Base-by-base conservation (phyloP, 208 protist species). In the Leishmania guyanensis region DNA sequence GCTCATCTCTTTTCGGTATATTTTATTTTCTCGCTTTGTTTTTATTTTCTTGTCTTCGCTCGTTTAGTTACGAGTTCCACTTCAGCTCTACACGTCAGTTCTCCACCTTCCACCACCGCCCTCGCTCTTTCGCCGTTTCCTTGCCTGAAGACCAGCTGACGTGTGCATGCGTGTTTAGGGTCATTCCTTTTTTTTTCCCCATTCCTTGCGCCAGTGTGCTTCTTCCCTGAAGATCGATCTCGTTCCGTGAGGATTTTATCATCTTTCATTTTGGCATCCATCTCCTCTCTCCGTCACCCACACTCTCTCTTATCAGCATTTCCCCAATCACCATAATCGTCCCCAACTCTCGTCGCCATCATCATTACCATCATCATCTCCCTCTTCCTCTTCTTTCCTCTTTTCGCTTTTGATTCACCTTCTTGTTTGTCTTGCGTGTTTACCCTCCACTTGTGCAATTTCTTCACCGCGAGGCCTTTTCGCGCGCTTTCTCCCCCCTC, bases 241-340 rank as follows among this genome's bases (percentile, higher is more conserved):
- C 26, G 43, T n/a, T 79, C 51, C 36, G 53, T 83, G 60, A 65
- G 60, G 60, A n/a, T n/a, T 65, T 65, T n/a, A 12, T 65, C n/a
- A 78, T 83, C 72, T 78, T 83, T 78, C 73, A 16, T 64, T 83
- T 78, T 74, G 29, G 14, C 51, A n/a, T 43, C 1, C 72, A 8
- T 8, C 69, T 74, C 69, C 14, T 29, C 20, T 74, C 43, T 50
- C 20, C 62, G n/a, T 68, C 29, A 29, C 46, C 33, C 51, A 17
- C 51, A 8, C 51, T 16, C 51, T 64, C 14, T 17, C 3, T 12
- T 36, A 36, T 17, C 0, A 20, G 53, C 53, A 17, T 65, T 10
- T n/a, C 10, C 10, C 26, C 60, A 36, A 9, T 65, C 56, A 22
- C 56, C 56, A 62, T 62, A 62, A 62, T 62, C 56, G 56, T 29